Conservation (phyloP, 768 basidiomycete species). For the Boletus tomentosulus region DNA sequence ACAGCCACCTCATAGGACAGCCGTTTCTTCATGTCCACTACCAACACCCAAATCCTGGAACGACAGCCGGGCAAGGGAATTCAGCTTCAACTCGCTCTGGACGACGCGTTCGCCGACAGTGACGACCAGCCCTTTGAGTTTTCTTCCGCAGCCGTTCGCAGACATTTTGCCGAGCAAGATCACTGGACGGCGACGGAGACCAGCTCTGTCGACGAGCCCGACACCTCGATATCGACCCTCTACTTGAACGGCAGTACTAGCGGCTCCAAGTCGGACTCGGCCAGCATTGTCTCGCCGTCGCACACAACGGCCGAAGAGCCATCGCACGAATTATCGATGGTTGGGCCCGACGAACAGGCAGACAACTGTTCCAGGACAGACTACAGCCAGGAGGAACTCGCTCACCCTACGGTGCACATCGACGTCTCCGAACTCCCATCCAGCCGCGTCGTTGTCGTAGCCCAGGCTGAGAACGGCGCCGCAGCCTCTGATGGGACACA, state of each 20-base stretch:
- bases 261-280: constrained; percentile 7
- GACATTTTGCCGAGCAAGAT: constrained; percentile 53
- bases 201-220: constrained; percentile 30
- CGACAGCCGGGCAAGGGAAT: constrained; percentile 25
- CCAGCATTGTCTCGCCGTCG: constrained; percentile 23
- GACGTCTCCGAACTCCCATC: constrained; percentile 37
- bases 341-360: constrained; percentile 4
- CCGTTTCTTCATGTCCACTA: constrained; percentile 13
- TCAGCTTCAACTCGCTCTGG: constrained; percentile 37
- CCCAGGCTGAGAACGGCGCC: not conserved
- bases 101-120: constrained; percentile 67
- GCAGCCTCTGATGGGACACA: not conserved
- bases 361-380: constrained; percentile 3
- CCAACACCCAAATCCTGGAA: constrained; percentile 11
- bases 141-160: constrained; percentile 55
- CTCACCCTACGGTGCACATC: constrained; percentile 43
- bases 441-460: constrained; percentile 25
- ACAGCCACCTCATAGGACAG: not conserved
- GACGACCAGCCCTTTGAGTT: constrained; percentile 52
- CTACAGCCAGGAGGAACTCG: constrained; percentile 3
- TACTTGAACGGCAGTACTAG: constrained; percentile 42
- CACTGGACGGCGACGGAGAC: constrained; percentile 33
- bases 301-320: constrained; percentile 13
- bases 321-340: constrained; percentile 18
- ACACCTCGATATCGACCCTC: constrained; percentile 57